These are phyloP conservation scores for Coprinopsis marcescibilis DNA, from an alignment of 768 basidiomycete species.

Conservation along the genomic window DNA sequence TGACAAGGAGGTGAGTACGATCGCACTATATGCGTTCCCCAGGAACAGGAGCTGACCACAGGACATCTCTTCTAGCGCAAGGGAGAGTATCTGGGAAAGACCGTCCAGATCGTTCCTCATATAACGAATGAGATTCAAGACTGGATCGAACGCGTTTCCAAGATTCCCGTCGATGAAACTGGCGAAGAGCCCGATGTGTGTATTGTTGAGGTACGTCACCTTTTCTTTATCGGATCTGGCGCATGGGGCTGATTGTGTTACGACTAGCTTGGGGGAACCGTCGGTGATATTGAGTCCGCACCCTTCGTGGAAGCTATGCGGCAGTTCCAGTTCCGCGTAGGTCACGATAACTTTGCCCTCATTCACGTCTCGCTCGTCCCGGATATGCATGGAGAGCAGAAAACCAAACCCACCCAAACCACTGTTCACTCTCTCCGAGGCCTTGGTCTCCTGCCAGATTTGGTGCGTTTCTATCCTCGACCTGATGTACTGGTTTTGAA, in stretches of 20 bases:
- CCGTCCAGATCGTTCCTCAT: conserved; percentile 97
- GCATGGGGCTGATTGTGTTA: not conserved
- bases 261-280: conserved; percentile 89
- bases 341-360: conserved; percentile 92
- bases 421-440: conserved; percentile 92
- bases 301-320: conserved; percentile 98
- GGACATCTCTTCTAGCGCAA: conserved; percentile 45
- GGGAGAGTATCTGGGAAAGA: conserved; percentile 92
- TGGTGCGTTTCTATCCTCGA: conserved; percentile 46
- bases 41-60: not conserved
- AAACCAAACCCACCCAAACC: conserved; percentile 98
- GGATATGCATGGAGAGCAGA: conserved; percentile 97
- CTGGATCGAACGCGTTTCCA: conserved; percentile 94
- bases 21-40: not conserved
- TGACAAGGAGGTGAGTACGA: conserved; percentile 80
- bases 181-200: conserved; percentile 93
- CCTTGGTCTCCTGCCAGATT: conserved; percentile 86
- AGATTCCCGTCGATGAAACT: conserved; percentile 91
- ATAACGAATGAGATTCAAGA: conserved; percentile 97
- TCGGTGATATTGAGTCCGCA: conserved; percentile 97
- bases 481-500: not conserved
- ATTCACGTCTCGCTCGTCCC: conserved; percentile 98
- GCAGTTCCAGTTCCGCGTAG: conserved; percentile 99
- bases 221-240: not conserved
- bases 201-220: conserved; percentile 76